Evolutionary conservation across 202 grass and related monocot species (phyloP), one percentile per base, ranked within the genome.

Genomic region (Tripidium arundinaceum): DNA sequence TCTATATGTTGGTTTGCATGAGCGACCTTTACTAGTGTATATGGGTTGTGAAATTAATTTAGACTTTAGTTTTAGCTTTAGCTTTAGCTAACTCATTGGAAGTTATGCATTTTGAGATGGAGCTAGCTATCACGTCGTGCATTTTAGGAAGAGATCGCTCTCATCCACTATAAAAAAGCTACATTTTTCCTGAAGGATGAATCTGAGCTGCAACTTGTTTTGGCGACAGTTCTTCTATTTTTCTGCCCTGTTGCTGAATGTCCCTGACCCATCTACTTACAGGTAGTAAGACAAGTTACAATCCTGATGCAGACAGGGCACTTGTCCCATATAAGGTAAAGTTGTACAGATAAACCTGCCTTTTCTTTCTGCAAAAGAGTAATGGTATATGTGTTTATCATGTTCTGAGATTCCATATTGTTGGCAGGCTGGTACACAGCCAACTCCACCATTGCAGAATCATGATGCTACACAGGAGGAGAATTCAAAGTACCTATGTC

Each of bases 401-500:
- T 87, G 78, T 42, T 70, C 77, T 86, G 69, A 75, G 62, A 42
- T 73, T 78, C 59, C 36, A 0, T 83, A 81, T 93, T 79, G 29
- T 83, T 91, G 68, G 54, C 92, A 99, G 90, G 87, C 87, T 83
- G 92, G 81, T 8, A 70, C 68, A 16, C 90, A 93, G 66, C 71
- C 83, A 65, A 77, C 87, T 80, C 73, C 63, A 70, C 22, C 79
- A 64, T 11, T 79, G 80, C 88, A 90, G 62, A 93, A 93, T 85
- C 87, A 85, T 57, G 70, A 40, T 67, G 67, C 83, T 81, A 75
- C 46, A 12, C 84, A 90, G 41, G 97, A 99, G 79, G 92, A 93
- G 78, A 90, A 96, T 82, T 96, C 97, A 55, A 99, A 99, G 97
- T 99, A 96, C 54, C 50, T 68, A 63, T 57, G 19, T 68, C 50